phyloP scores from a whole-genome alignment of 2,329 filamentous ascomycete species.

The Cladosporium oxysporum region DNA sequence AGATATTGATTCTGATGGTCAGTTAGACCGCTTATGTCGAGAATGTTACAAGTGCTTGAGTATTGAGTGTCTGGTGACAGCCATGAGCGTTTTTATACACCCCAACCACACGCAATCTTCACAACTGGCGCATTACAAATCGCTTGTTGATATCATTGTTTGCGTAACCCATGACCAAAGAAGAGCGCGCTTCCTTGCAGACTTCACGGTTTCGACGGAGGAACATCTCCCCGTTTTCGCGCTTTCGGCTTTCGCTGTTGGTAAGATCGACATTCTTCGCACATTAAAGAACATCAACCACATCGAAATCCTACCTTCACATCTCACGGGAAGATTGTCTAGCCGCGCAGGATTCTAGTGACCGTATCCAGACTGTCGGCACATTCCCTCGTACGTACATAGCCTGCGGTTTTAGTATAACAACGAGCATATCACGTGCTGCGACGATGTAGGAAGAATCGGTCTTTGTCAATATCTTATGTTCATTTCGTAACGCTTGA shows the following conservation, averaged over 20 bases:
- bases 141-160: not conserved
- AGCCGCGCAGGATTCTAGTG: not conserved
- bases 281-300: not conserved
- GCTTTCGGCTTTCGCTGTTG: not conserved
- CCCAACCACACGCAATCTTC: not conserved
- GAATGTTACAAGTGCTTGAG: not conserved
- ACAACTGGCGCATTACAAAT: not conserved
- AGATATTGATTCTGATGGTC: not conserved
- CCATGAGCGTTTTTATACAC: not conserved
- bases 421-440: too few species aligned
- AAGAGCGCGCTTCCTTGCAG: not conserved
- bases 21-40: too few species aligned
- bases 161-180: not conserved
- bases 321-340: not conserved
- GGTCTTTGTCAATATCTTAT: not conserved
- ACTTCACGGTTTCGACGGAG: not conserved
- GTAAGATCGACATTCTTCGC: not conserved
- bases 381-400: not conserved
- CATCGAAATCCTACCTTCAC: not conserved
- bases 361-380: not conserved
- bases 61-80: not conserved
- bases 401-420: not conserved
- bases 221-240: not conserved
- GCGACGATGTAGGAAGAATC: not conserved
- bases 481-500: constrained; percentile 18